These are phyloP conservation scores for Cercophora scortea DNA, from an alignment of 495 filamentous ascomycete species.

Conservation along the genomic window DNA sequence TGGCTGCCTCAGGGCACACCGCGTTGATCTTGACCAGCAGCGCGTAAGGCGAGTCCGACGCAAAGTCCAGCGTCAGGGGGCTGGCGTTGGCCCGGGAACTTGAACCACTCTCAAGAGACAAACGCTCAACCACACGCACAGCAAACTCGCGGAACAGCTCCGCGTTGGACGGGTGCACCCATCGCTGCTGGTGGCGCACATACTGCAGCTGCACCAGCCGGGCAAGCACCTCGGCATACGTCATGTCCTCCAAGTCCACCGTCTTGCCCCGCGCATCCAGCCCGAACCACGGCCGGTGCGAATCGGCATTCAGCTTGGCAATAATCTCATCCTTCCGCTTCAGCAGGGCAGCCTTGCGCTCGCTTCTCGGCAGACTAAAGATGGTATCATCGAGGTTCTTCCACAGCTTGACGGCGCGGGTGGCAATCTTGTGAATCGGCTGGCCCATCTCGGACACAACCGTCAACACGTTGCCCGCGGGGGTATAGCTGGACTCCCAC, in stretches of 20 bases:
- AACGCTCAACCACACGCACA: neutral
- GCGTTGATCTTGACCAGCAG: neutral
- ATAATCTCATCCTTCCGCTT: slow-evolving; percentile 86
- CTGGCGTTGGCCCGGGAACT: neutral
- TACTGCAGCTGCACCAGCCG: slow-evolving; percentile 91
- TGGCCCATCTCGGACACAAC: slow-evolving; percentile 94
- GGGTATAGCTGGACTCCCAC: slow-evolving; percentile 90
- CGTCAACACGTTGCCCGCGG: slow-evolving; percentile 79
- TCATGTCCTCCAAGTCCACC: slow-evolving; percentile 91
- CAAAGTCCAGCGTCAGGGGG: too few relatives aligned
- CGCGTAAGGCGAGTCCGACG: neutral
- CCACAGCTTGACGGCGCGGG: slow-evolving; percentile 83
- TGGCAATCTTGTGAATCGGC: slow-evolving; percentile 91
- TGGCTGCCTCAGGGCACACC: neutral
- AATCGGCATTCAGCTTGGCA: slow-evolving; percentile 86
- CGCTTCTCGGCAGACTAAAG: slow-evolving; percentile 82
- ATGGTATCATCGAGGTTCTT: slow-evolving; percentile 89
- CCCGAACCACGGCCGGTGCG: slow-evolving; percentile 92
- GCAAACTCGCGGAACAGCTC: slow-evolving; percentile 65
- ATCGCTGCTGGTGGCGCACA: slow-evolving; percentile 75
- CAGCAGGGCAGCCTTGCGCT: slow-evolving; percentile 75
- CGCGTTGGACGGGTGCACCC: slow-evolving; percentile 75
- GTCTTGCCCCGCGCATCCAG: slow-evolving; percentile 66
- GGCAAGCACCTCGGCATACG: slow-evolving; percentile 75
- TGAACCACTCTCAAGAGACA: neutral